These are phyloP conservation scores for Cytospora piceicola DNA, from an alignment of 2,329 filamentous ascomycete genomes.

Conservation along the genomic window DNA sequence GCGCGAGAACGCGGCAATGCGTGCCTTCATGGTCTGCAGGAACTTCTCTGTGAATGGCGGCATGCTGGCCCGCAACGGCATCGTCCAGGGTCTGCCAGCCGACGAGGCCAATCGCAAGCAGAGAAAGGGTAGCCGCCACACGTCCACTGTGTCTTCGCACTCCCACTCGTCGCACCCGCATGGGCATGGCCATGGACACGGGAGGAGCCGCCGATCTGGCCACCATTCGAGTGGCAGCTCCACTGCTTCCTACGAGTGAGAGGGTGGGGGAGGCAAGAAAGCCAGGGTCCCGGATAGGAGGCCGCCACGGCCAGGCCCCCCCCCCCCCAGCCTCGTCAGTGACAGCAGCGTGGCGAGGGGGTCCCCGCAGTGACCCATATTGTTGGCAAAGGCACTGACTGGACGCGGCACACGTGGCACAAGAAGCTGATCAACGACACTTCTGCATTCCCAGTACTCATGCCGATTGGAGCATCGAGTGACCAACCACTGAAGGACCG, in stretches of 20 bases:
- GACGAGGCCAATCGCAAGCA: constrained; percentile 55
- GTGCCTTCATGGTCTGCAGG: constrained; percentile 95
- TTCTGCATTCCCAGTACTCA: not conserved
- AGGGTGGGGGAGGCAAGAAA: not conserved
- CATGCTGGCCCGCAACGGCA: constrained; percentile 75
- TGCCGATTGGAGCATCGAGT: not conserved
- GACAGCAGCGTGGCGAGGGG: not conserved
- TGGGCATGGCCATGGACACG: constrained; percentile 40
- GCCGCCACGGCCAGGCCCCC: constrained; percentile 24
- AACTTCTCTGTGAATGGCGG: constrained; percentile 98
- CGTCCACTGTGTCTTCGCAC: constrained; percentile 46
- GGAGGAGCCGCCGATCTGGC: constrained; percentile 55
- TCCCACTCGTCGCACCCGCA: constrained; percentile 48
- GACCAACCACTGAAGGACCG: not conserved
- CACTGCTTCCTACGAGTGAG: constrained; percentile 61
- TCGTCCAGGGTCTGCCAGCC: constrained; percentile 67
- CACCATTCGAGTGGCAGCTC: constrained; percentile 67
- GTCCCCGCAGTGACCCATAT: constrained; percentile 4
- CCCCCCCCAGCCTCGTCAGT: not conserved
- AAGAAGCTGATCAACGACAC: constrained; percentile 2
- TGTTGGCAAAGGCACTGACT: not conserved
- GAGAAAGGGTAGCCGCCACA: constrained; percentile 53
- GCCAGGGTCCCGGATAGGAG: not conserved
- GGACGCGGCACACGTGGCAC: constrained; percentile 15
- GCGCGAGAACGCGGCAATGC: constrained; percentile 91